Evolutionary conservation across 1,284 basidiomycete species (phyloP).

Genomic region (Mycosarcoma maydis): DNA sequence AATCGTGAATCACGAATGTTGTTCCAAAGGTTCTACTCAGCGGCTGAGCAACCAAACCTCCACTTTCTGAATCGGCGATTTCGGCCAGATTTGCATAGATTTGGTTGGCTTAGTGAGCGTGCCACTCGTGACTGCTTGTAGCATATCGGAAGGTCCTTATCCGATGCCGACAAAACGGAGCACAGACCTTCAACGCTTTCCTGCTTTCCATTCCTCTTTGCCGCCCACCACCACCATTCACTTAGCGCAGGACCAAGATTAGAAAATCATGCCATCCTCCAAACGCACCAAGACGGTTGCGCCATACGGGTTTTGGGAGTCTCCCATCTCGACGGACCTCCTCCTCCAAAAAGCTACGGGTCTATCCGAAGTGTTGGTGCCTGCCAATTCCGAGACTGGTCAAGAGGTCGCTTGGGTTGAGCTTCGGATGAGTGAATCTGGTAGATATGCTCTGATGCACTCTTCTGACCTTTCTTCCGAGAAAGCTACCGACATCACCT

Average conservation of each 20-base stretch:
- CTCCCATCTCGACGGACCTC: constrained; percentile 72
- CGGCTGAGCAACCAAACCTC: too few relatives aligned
- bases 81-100: too few relatives aligned
- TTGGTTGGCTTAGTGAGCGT: constrained; percentile 9
- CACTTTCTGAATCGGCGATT: constrained; percentile 8
- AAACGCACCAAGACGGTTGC: constrained; percentile 38
- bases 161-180: constrained; percentile 2
- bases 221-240: background rate
- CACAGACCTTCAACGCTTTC: constrained; percentile 17
- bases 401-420: constrained; percentile 74
- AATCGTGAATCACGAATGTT: too few relatives aligned
- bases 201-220: background rate
- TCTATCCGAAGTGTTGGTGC: constrained; percentile 40
- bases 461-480: constrained; percentile 64
- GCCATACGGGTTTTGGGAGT: constrained; percentile 69
- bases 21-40: too few relatives aligned
- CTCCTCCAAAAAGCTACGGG: constrained; percentile 70
- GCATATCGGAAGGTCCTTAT: constrained; percentile 1
- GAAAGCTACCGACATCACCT: constrained; percentile 29
- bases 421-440: constrained; percentile 73
- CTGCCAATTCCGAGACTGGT: constrained; percentile 14
- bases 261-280: constrained; percentile 14
- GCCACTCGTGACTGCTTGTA: too few relatives aligned
- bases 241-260: background rate
- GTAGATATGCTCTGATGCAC: constrained; percentile 73